Percentiles rank a stretch among this genome's conserved stretches.
These are phyloP conservation scores for Lactarius sanguifluus DNA, from an alignment of 768 basidiomycete genomes.

Conservation along the genomic window DNA sequence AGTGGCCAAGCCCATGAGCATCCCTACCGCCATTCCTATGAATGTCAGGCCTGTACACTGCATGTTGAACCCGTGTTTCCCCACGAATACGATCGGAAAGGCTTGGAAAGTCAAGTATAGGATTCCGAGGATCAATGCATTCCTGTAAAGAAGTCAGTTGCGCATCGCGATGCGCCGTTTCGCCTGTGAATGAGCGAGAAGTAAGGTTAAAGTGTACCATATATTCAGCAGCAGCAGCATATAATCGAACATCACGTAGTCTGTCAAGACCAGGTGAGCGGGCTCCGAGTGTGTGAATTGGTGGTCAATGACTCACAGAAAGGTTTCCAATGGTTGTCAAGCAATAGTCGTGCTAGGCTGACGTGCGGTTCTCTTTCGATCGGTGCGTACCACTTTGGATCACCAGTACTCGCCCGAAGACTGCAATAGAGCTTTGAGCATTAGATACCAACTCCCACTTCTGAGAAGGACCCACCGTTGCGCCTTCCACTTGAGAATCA, in stretches of 20 bases:
- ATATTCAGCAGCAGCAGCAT: constrained; percentile 73
- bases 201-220: constrained; percentile 48
- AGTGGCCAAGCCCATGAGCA: constrained; percentile 40
- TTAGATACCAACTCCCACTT: background rate
- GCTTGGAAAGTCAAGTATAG: constrained; percentile 58
- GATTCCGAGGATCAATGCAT: constrained; percentile 43
- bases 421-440: constrained; percentile 34
- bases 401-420: constrained; percentile 54
- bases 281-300: background rate
- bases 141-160: constrained; percentile 33
- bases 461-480: constrained; percentile 39
- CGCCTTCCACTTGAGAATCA: constrained; percentile 62
- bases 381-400: constrained; percentile 56
- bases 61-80: constrained; percentile 51
- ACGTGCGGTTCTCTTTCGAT: constrained; percentile 49
- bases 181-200: constrained; percentile 11
- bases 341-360: constrained; percentile 48
- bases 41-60: constrained; percentile 52
- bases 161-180: background rate
- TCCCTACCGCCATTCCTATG: constrained; percentile 51
- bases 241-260: constrained; percentile 61
- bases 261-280: constrained; percentile 37
- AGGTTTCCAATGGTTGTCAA: constrained; percentile 63
- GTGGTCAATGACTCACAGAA: constrained; percentile 53
- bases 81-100: constrained; percentile 51